These are phyloP conservation scores for Angomonas ambiguus DNA, from an alignment of 208 protist species.

Conservation along the genomic window DNA sequence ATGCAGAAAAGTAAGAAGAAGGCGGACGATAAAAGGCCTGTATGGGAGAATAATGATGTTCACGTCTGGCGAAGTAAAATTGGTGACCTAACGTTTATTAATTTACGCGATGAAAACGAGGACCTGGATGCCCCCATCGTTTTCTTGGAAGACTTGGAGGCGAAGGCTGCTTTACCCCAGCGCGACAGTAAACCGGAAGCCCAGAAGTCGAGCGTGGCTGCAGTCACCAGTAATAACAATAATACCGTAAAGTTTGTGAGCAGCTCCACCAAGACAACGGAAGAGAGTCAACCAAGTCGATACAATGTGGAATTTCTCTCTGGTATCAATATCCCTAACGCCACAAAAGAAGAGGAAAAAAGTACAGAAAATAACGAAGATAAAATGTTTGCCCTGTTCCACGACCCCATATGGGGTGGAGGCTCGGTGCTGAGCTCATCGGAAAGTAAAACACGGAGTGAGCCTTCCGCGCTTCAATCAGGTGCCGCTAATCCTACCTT, in stretches of 20 bases:
- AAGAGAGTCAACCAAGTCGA: neutral
- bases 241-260: neutral
- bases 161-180: neutral
- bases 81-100: slow-evolving; percentile 62
- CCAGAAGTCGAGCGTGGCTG: neutral
- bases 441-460: no score
- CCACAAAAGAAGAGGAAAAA: slow-evolving; percentile 20
- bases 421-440: no score
- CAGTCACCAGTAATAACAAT: neutral
- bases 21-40: slow-evolving; percentile 17
- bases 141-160: neutral
- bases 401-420: slow-evolving; percentile 68
- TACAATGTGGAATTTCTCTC: slow-evolving; percentile 54
- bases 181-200: neutral
- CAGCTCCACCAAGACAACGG: neutral
- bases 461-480: no score
- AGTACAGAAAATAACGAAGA: slow-evolving; percentile 6
- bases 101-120: slow-evolving; percentile 54
- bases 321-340: slow-evolving; percentile 66
- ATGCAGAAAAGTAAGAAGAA: slow-evolving; percentile 27
- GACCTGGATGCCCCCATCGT: slow-evolving; percentile 13
- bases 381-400: slow-evolving; percentile 58
- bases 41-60: slow-evolving; percentile 37
- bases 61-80: slow-evolving; percentile 68
- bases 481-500: no score